phyloP scores from a whole-genome alignment of 2,329 filamentous ascomycete species.

The Bipolaris bicolor region DNA sequence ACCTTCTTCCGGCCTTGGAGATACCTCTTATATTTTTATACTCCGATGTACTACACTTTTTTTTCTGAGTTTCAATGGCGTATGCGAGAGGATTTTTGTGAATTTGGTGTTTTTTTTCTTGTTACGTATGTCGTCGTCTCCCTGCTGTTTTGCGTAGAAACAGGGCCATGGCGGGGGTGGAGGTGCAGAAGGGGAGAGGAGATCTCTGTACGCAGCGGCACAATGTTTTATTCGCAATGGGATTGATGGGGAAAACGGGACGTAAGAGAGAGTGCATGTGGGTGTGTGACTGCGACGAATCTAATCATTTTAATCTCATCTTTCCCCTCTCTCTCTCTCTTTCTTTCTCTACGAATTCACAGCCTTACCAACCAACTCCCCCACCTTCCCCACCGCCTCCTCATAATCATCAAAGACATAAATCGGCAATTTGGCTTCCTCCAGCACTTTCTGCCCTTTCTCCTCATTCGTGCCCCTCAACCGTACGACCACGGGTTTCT shows the following conservation, averaged over 20 bases:
- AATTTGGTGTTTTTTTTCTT: not conserved
- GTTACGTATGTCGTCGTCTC: slow-evolving; percentile 8
- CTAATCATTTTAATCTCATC: not conserved
- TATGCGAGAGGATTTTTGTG: slow-evolving; percentile 5
- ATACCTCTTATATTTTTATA: slow-evolving; percentile 22
- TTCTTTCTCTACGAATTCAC: not conserved
- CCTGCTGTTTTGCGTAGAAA: slow-evolving; percentile 4
- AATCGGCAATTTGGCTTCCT: slow-evolving; percentile 69
- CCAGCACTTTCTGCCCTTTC: slow-evolving; percentile 71
- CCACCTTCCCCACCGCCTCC: slow-evolving; percentile 60
- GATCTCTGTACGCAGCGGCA: not conserved
- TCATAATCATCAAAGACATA: slow-evolving; percentile 78
- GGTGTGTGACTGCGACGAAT: not conserved
- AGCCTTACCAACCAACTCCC: slow-evolving; percentile 34
- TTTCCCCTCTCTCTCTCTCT: not conserved
- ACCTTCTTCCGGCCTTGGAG: slow-evolving; percentile 19
- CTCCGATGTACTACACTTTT: slow-evolving; percentile 1
- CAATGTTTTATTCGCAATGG: slow-evolving; percentile 23
- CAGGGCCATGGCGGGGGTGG: slow-evolving; percentile 10
- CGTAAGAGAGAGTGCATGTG: not conserved
- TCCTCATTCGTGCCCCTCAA: slow-evolving; percentile 77
- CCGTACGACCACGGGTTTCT: slow-evolving; percentile 74
- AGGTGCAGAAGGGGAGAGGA: not conserved
- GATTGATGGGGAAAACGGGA: not conserved
- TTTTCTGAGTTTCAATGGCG: slow-evolving; percentile 13